Evolutionary conservation across 257 asterid species (phyloP).

Genomic region (Petunia axillaris): DNA sequence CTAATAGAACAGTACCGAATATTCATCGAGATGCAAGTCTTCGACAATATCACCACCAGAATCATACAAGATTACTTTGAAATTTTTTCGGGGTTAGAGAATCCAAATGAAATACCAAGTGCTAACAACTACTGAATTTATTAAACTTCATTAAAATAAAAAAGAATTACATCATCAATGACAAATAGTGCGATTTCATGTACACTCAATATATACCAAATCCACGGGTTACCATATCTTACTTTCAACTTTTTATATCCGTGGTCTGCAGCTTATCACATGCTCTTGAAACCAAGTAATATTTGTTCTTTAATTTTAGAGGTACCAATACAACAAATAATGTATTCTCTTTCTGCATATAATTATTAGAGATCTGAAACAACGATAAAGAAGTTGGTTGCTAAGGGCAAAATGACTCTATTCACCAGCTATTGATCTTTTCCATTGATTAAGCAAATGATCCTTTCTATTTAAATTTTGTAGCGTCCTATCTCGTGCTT

Average conservation of each 20-base stretch:
- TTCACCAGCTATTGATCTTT: not conserved
- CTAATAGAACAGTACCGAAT: not conserved
- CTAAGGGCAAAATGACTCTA: not conserved
- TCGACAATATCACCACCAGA: not conserved
- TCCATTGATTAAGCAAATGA: not conserved
- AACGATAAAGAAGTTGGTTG: not conserved
- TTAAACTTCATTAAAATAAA: not conserved
- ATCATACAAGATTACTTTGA: not conserved
- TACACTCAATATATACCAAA: too few species aligned
- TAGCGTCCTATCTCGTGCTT: not conserved
- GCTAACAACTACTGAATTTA: conserved; percentile 12
- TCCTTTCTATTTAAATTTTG: not conserved
- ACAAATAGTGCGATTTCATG: not conserved
- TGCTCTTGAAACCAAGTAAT: not conserved
- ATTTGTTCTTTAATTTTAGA: not conserved
- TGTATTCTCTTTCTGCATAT: not conserved
- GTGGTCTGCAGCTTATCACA: not conserved
- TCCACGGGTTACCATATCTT: too few species aligned
- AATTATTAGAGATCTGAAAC: not conserved
- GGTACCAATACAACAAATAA: not conserved
- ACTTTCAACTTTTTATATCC: not conserved
- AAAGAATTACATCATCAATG: not conserved
- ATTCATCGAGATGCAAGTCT: conserved; percentile 5
- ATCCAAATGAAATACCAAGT: not conserved
- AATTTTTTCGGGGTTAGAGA: not conserved